A percentile compares a stretch with the other conserved stretches of the same genome.
These are phyloP conservation scores for Globisporangium apiculatum DNA, from an alignment of 352 stramenopile species.

Conservation along the genomic window DNA sequence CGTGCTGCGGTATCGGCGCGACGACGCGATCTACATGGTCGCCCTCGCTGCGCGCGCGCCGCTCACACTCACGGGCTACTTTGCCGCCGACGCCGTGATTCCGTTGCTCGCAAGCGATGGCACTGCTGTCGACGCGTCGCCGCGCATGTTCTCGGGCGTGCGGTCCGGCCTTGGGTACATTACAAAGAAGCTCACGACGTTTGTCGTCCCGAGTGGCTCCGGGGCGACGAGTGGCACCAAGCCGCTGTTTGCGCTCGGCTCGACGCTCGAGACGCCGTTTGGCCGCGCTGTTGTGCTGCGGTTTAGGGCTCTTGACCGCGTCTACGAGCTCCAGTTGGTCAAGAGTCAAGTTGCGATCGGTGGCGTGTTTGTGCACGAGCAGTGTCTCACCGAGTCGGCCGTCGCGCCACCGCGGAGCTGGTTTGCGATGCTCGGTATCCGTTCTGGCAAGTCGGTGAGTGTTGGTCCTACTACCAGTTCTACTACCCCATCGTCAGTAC, in stretches of 20 bases:
- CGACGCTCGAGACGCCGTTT: slow-evolving; percentile 71
- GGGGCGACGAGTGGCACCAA: slow-evolving; percentile 24
- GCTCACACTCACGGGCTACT: slow-evolving; percentile 40
- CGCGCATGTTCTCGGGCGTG: slow-evolving; percentile 67
- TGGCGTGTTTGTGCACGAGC: slow-evolving; percentile 52
- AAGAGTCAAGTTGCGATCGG: slow-evolving; percentile 26
- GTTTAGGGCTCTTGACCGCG: slow-evolving; percentile 50
- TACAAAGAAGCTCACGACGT: slow-evolving; percentile 72
- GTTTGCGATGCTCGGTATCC: slow-evolving; percentile 51
- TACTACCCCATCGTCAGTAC: background rate
- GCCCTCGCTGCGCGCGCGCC: slow-evolving; percentile 29
- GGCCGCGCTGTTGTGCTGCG: slow-evolving; percentile 56
- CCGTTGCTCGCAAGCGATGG: slow-evolving; percentile 23
- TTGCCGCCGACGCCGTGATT: slow-evolving; percentile 42
- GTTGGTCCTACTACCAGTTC: background rate
- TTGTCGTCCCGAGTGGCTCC: slow-evolving; percentile 36
- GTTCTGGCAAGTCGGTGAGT: slow-evolving; percentile 11
- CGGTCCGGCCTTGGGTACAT: slow-evolving; percentile 71
- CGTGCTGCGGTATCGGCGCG: slow-evolving; percentile 48
- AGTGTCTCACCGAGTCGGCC: slow-evolving; percentile 30
- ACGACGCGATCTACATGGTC: slow-evolving; percentile 71
- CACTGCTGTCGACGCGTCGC: slow-evolving; percentile 32
- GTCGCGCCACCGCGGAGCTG: slow-evolving; percentile 62
- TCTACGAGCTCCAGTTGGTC: slow-evolving; percentile 69
- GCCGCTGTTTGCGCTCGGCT: slow-evolving; percentile 40